phyloP scores from a whole-genome alignment of 2,329 filamentous ascomycete species.

The Endothia cerciana region DNA sequence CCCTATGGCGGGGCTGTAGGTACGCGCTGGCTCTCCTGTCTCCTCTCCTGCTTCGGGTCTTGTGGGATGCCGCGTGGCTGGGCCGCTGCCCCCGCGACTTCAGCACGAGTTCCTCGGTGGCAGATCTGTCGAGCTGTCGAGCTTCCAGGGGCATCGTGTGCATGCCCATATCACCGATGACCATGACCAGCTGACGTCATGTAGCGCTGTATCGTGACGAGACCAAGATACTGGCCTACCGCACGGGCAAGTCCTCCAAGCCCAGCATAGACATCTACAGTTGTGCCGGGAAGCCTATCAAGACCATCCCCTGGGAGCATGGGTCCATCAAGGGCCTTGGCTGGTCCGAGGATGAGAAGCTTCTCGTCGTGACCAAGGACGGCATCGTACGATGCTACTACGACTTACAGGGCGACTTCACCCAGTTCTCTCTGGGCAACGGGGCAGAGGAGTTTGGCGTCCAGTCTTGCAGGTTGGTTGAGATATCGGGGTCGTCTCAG shows the following conservation, averaged over 20 bases:
- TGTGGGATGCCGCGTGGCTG: neutral
- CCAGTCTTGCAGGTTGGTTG: constrained; percentile 68
- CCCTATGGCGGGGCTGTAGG: constrained; percentile 93
- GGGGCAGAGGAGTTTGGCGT: constrained; percentile 89
- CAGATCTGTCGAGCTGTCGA: neutral
- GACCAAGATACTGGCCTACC: constrained; percentile 78
- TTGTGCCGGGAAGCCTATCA: constrained; percentile 85
- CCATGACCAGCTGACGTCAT: constrained; percentile 35
- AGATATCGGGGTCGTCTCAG: neutral
- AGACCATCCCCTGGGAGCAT: constrained; percentile 88
- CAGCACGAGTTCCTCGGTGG: neutral
- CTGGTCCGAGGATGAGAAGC: constrained; percentile 94
- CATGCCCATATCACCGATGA: neutral
- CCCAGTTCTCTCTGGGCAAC: constrained; percentile 88
- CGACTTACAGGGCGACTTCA: constrained; percentile 92
- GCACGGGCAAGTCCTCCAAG: constrained; percentile 71
- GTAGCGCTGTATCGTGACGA: constrained; percentile 88
- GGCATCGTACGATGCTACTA: constrained; percentile 89
- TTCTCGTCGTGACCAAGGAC: constrained; percentile 86
- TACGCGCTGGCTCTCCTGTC: constrained; percentile 52
- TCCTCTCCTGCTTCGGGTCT: constrained; percentile 14
- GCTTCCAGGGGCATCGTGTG: neutral
- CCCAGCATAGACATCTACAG: constrained; percentile 94
- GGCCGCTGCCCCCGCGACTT: neutral
- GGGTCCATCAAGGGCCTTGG: constrained; percentile 85